Conservation (phyloP, 2,329 filamentous ascomycete genomes). For the Cercospora beticola region DNA sequence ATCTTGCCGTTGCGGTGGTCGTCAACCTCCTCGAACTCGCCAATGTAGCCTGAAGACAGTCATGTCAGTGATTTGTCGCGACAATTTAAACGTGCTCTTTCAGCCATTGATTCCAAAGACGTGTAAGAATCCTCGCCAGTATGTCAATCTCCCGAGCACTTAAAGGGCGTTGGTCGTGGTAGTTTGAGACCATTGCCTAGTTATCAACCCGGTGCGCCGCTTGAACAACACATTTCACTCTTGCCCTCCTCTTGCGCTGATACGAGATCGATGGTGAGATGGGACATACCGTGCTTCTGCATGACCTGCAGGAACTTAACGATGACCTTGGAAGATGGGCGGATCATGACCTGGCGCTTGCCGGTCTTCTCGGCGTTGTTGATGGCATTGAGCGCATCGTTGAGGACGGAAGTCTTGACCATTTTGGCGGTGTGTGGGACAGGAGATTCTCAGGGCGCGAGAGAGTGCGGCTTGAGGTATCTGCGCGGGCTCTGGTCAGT, state of each 20-base stretch:
- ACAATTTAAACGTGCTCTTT: conserved; percentile 91
- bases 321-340: conserved; percentile 98
- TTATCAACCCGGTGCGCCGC: conserved; percentile 87
- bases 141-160: conserved; percentile 93
- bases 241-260: conserved; percentile 27
- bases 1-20: conserved; percentile 99
- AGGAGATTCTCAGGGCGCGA: conserved; percentile 77
- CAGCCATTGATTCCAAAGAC: conserved; percentile 73
- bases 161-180: conserved; percentile 98
- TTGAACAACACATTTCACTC: not conserved
- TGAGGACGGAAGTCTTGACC: conserved; percentile 98
- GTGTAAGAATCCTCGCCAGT: conserved; percentile 89
- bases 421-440: conserved; percentile 71
- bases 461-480: conserved; percentile 59
- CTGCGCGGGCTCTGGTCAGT: conserved; percentile 51
- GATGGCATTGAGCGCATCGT: conserved; percentile 83
- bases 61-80: conserved; percentile 73
- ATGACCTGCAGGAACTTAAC: conserved; percentile 99
- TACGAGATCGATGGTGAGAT: conserved; percentile 11
- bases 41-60: conserved; percentile 78
- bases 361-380: conserved; percentile 99
- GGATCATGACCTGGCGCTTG: conserved; percentile 99
- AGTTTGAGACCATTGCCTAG: conserved; percentile 88
- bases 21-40: conserved; percentile 99
- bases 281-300: conserved; percentile 94